Evolutionary conservation across 768 basidiomycete genomes (phyloP).

Genomic region (Mrakia gelida): DNA sequence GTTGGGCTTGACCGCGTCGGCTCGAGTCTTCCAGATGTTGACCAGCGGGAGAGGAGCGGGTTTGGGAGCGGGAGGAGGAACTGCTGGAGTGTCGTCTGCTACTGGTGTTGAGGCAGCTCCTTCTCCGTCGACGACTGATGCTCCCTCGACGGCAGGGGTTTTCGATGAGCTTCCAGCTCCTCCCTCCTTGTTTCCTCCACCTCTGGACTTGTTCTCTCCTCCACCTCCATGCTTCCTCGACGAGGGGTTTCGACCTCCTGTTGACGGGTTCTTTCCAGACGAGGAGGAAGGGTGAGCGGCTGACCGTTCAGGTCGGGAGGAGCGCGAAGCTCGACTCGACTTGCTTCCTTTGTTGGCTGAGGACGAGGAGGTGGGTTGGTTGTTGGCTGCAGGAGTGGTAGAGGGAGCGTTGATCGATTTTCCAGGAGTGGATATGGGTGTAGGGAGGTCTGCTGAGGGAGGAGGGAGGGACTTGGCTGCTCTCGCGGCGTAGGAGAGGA

Average conservation of each 20-base stretch:
- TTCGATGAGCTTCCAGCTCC: not conserved
- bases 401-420: not conserved
- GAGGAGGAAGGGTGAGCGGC: not conserved
- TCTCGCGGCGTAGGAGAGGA: slow-evolving; percentile 21
- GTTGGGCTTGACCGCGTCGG: not conserved
- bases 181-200: not conserved
- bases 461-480: slow-evolving; percentile 19
- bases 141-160: slow-evolving; percentile 5
- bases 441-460: not conserved
- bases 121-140: not conserved
- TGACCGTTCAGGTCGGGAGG: slow-evolving; percentile 13
- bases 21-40: slow-evolving; percentile 29
- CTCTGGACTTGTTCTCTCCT: not conserved
- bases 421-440: not conserved
- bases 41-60: slow-evolving; percentile 14
- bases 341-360: not conserved
- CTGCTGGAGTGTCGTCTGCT: not conserved
- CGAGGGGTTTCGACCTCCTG: not conserved
- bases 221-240: not conserved
- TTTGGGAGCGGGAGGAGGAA: slow-evolving; percentile 22
- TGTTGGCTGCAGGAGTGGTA: not conserved
- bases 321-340: not conserved
- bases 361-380: not conserved
- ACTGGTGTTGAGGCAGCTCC: not conserved
- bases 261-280: slow-evolving; percentile 2